Percentiles rank a stretch among this genome's conserved stretches.
phyloP scores from a whole-genome alignment of 805 yeast genomes.

The Kregervanrija fluxuum region DNA sequence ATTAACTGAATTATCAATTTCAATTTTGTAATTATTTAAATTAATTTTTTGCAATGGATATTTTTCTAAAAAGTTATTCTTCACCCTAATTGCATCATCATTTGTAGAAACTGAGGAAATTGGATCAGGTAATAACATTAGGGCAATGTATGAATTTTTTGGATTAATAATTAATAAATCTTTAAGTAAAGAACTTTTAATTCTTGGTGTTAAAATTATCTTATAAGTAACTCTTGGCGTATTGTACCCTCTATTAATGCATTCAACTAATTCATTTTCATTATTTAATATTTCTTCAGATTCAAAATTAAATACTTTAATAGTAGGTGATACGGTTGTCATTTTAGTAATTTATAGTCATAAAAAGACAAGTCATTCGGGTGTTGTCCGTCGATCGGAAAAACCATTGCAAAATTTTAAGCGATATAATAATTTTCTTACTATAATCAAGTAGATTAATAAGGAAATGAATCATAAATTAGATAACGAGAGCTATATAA shows the following conservation, averaged over 20 bases:
- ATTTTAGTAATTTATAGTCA: no score
- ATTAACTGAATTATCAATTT: slow-evolving; percentile 3
- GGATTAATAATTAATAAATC: slow-evolving; percentile 22
- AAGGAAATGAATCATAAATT: not conserved
- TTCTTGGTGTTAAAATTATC: slow-evolving; percentile 35
- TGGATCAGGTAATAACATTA: slow-evolving; percentile 21
- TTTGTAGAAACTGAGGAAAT: not conserved
- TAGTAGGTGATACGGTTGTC: not conserved
- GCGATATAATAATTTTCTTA: not conserved
- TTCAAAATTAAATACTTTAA: slow-evolving; percentile 5
- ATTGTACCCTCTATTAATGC: slow-evolving; percentile 46
- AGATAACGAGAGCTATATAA: no score
- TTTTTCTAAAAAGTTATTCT: slow-evolving; percentile 11
- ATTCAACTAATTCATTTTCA: slow-evolving; percentile 18
- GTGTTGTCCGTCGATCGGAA: not conserved
- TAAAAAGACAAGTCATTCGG: not conserved
- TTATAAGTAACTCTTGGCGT: slow-evolving; percentile 38
- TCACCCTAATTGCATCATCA: slow-evolving; percentile 16
- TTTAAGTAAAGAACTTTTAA: slow-evolving; percentile 24
- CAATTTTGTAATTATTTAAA: slow-evolving; percentile 4
- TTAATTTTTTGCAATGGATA: slow-evolving; percentile 15
- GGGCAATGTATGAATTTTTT: slow-evolving; percentile 16
- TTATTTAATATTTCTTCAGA: slow-evolving; percentile 3
- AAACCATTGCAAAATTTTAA: not conserved
- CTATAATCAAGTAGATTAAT: not conserved